Base-by-base conservation (phyloP, 108 stramenopile genomes). In the Discostella stelligeroides region DNA sequence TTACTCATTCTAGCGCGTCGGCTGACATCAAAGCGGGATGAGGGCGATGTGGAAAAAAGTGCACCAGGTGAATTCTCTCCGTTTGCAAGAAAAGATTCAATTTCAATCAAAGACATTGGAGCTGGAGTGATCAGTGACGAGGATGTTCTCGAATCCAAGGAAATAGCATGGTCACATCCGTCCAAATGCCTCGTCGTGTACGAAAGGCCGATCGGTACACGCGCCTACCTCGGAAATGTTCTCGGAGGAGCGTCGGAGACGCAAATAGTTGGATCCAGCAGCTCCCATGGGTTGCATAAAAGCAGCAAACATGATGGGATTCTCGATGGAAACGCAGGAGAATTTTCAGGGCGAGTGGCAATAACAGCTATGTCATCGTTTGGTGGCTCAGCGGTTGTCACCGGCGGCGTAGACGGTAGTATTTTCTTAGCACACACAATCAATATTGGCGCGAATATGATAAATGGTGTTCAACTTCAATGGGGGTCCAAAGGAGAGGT, bases 321-420 rank as follows among this genome's bases (percentile, higher is more conserved):
- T 18, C 45, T 81, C n/a, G 75, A 76, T 63, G 75, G 64, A 46
- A 53, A 76, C 61, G 75, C 63, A 37, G 45, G 28, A n/a, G 75
- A 64, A 9, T 85, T 77, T 43, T 63, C 86, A 66, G 88, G 88
- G 24, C 79, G 91, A 41, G 75, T 85, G 41, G 83, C 93, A 18
- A 73, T 95, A 14, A 92, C 93, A 7, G 80, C 89, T 18, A 63
- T 95, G 65, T 86, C 91, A 17, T 77, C 86, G 37, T 85, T 90
- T 61, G 93, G 93, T n/a, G 65, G 78, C 10, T 82, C 87, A 0
- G 70, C 89, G 10, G 83, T 95, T 50, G 90, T 82, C 1, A 90
- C 88, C 25, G 93, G 93, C 34, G 93, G 89, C 11, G 67, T 95
- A 20, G 93, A 95, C 78, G 93, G 93, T 15, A 82, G 91, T 28